Conservation (phyloP, 257 asterid species). For the Plantago elongata region DNA sequence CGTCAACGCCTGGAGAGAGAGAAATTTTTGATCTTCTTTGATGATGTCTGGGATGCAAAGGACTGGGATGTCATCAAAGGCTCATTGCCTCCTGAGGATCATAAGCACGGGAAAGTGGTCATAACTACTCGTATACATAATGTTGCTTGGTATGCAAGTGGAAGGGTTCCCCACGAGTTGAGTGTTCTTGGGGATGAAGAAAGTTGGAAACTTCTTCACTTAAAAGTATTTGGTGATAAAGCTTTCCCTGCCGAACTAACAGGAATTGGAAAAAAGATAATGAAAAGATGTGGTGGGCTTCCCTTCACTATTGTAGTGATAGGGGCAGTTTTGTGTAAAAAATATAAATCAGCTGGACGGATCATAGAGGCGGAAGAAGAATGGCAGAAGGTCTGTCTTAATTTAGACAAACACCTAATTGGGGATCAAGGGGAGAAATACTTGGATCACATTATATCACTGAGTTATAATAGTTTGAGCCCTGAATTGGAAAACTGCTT, state of each 20-base stretch:
- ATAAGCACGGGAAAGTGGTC: neutral
- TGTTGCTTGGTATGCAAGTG: neutral
- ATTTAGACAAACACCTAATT: no score
- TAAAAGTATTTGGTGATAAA: neutral
- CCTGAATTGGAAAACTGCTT: neutral
- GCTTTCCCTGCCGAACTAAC: neutral
- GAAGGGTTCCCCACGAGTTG: neutral
- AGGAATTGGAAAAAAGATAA: neutral
- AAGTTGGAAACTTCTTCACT: constrained; percentile 1
- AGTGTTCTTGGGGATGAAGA: neutral
- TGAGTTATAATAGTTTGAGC: neutral
- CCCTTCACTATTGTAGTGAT: neutral
- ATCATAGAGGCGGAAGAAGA: neutral
- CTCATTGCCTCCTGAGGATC: neutral
- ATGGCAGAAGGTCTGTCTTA: neutral
- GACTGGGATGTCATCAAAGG: neutral
- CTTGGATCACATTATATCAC: neutral
- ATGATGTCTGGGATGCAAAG: neutral
- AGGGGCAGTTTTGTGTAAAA: neutral
- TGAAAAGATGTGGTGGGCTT: neutral
- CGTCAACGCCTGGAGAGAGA: neutral
- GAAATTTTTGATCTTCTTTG: neutral
- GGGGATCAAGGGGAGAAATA: no score
- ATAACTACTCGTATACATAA: neutral
- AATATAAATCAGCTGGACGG: neutral